Conservation (phyloP, 345 rosid genomes). For the Arabidopsis suecica region DNA sequence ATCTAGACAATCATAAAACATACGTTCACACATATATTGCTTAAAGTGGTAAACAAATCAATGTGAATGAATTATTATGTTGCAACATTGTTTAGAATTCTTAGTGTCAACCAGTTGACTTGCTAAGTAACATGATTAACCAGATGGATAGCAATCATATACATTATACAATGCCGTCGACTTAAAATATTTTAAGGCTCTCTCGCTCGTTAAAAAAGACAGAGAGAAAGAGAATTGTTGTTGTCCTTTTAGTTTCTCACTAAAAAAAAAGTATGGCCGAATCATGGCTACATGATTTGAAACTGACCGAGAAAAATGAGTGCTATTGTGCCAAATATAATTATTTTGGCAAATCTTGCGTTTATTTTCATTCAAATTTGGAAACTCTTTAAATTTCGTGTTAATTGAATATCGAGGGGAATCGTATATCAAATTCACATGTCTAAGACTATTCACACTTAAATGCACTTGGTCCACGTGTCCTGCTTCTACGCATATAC, state of each 20-base stretch:
- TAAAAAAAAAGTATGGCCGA: background rate
- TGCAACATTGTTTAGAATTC: background rate
- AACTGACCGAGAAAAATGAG: constrained; percentile 6
- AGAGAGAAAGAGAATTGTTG: background rate
- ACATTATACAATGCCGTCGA: background rate
- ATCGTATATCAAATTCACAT: constrained; percentile 2
- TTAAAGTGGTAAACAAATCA: background rate
- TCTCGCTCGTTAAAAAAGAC: background rate
- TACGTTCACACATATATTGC: background rate
- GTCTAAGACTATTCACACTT: constrained; percentile 17
- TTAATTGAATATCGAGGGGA: background rate
- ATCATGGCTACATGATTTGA: background rate
- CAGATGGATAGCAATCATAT: background rate
- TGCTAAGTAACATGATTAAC: background rate
- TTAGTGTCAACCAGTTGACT: background rate
- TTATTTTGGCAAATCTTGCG: constrained; percentile 1
- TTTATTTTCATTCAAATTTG: no score
- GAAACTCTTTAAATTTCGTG: background rate
- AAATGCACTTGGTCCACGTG: background rate
- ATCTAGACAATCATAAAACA: background rate
- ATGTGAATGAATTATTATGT: background rate
- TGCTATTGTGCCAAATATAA: background rate
- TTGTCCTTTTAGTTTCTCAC: background rate
- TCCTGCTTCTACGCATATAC: background rate
- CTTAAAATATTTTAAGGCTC: background rate